Evolutionary conservation across 768 basidiomycete genomes (phyloP).

Genomic region (Phlegmacium glaucopus): DNA sequence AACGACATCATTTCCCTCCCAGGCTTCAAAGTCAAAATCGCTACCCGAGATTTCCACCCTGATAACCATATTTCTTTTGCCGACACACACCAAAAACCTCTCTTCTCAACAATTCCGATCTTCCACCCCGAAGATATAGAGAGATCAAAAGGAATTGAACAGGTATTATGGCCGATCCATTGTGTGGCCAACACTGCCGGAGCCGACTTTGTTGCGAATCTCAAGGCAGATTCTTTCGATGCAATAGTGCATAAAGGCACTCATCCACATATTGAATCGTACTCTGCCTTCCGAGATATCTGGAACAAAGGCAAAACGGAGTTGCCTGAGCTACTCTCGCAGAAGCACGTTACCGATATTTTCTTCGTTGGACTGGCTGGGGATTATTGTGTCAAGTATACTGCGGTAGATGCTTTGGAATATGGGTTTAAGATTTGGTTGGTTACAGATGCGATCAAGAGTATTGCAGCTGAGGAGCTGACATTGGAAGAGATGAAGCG

Average conservation of each 20-base stretch:
- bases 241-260: conserved; percentile 52
- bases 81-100: conserved; percentile 35
- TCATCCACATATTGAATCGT: conserved; percentile 63
- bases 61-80: conserved; percentile 68
- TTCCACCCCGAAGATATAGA: conserved; percentile 36
- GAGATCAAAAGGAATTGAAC: conserved; percentile 33
- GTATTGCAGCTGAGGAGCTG: conserved; percentile 29
- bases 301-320: conserved; percentile 46
- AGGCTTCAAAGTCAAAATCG: conserved; percentile 43
- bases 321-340: conserved; percentile 40
- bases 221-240: conserved; percentile 40
- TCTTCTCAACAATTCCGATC: conserved; percentile 39
- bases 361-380: conserved; percentile 70
- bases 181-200: conserved; percentile 63
- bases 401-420: conserved; percentile 51
- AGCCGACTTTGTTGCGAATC: conserved; percentile 52
- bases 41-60: conserved; percentile 60
- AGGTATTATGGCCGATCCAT: conserved; percentile 80
- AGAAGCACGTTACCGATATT: conserved; percentile 49
- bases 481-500: conserved; percentile 36
- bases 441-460: conserved; percentile 44
- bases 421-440: conserved; percentile 50
- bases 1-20: conserved; percentile 56
- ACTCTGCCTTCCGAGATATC: conserved; percentile 74
- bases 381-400: conserved; percentile 72